These are phyloP conservation scores for Teunomyces tritomae DNA, from an alignment of 805 yeast species.

Conservation along the genomic window DNA sequence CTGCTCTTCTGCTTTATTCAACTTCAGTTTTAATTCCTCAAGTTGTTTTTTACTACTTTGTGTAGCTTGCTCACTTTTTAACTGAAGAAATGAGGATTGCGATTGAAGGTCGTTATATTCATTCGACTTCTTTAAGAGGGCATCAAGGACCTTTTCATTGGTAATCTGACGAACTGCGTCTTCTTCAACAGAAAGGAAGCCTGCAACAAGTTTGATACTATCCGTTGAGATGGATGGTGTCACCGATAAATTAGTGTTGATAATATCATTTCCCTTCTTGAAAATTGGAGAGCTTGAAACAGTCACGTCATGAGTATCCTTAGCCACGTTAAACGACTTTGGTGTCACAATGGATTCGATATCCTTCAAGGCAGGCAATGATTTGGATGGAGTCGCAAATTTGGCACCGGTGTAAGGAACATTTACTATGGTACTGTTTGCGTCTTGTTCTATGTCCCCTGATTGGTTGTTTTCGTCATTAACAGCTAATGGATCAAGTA, in stretches of 20 bases:
- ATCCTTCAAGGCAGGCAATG: conserved; percentile 42
- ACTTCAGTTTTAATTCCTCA: conserved; percentile 20
- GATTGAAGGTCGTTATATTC: conserved; percentile 29
- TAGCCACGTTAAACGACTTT: conserved; percentile 39
- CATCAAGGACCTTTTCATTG: conserved; percentile 14
- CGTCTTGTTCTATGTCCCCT: conserved; percentile 6
- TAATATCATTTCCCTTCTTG: background rate
- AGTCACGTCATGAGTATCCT: conserved; percentile 19
- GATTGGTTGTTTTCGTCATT: background rate
- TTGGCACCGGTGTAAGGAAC: conserved; percentile 11
- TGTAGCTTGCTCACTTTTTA: conserved; percentile 33
- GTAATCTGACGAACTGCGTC: conserved; percentile 10
- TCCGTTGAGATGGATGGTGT: conserved; percentile 7
- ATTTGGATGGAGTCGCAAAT: conserved; percentile 41
- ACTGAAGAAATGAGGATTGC: conserved; percentile 29
- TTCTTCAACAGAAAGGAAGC: conserved; percentile 27
- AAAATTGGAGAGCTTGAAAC: conserved; percentile 22
- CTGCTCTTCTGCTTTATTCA: conserved; percentile 13
- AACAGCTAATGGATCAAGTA: background rate
- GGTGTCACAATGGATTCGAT: conserved; percentile 42
- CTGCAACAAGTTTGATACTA: conserved; percentile 17
- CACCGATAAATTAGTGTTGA: background rate
- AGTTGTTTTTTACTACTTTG: conserved; percentile 22
- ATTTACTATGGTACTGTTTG: conserved; percentile 9
- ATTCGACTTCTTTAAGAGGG: conserved; percentile 22